phyloP scores from a whole-genome alignment of 2,329 filamentous ascomycete species.

The Hymenoscyphus fructigenus region DNA sequence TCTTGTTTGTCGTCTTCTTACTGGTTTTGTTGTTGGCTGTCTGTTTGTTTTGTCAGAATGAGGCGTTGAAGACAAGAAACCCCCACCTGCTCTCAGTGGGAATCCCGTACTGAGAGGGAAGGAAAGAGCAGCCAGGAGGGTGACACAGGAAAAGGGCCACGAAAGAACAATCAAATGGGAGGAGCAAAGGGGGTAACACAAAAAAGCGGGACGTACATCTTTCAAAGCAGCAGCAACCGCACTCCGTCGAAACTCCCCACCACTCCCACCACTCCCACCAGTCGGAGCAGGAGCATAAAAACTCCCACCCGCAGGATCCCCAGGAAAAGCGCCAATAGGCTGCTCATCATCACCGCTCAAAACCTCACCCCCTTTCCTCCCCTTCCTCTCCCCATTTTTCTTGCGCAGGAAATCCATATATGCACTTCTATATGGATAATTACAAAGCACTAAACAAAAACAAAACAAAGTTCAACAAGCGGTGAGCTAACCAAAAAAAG shows the following conservation, averaged over 20 bases:
- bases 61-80: not conserved
- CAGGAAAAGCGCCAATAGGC: not conserved
- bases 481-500: no score
- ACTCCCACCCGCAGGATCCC: not conserved
- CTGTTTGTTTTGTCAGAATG: not conserved
- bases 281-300: not conserved
- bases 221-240: not conserved
- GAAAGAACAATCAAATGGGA: not conserved
- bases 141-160: no score
- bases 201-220: not conserved
- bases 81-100: no score
- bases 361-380: not conserved
- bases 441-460: no score
- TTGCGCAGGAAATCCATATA: constrained; percentile 8
- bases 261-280: not conserved
- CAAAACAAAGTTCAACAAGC: no score
- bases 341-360: not conserved
- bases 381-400: constrained; percentile 2
- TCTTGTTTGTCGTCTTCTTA: not conserved
- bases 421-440: not conserved
- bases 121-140: no score
- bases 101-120: no score
- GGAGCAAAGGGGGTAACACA: not conserved
- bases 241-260: not conserved
- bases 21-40: not conserved